A percentile compares a stretch with the other conserved stretches of the same genome.
Evolutionary conservation across 1,139 yeast genomes (phyloP).

Genomic region (Yamadazyma atmosphaerica): DNA sequence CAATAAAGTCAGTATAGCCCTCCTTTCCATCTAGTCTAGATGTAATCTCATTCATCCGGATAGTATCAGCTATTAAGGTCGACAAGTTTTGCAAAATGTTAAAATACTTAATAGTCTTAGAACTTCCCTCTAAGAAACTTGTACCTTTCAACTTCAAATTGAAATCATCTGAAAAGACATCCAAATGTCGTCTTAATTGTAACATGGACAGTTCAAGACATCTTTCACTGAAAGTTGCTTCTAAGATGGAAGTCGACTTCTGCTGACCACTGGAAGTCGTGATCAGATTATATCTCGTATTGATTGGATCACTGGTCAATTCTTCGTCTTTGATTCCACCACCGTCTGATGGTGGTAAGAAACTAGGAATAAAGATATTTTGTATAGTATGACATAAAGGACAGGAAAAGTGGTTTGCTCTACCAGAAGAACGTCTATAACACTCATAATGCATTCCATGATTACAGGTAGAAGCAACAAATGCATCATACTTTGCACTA

Average conservation of each 20-base stretch:
- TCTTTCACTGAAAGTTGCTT: slow-evolving; percentile 10
- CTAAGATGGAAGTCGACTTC: slow-evolving; percentile 14
- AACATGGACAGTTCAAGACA: slow-evolving; percentile 10
- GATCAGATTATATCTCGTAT: slow-evolving; percentile 21
- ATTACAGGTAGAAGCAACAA: slow-evolving; percentile 61
- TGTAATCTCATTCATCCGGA: slow-evolving; percentile 56
- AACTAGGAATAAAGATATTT: slow-evolving; percentile 47
- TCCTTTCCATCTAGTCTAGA: slow-evolving; percentile 44
- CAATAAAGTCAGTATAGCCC: slow-evolving; percentile 34
- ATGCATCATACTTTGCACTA: slow-evolving; percentile 17
- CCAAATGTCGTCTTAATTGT: slow-evolving; percentile 10
- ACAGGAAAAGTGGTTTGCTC: slow-evolving; percentile 43
- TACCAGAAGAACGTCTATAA: slow-evolving; percentile 35
- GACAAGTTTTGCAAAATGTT: slow-evolving; percentile 24
- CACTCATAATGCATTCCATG: slow-evolving; percentile 69
- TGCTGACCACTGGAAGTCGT: slow-evolving; percentile 13
- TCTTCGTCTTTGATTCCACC: slow-evolving; percentile 16
- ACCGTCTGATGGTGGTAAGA: slow-evolving; percentile 21
- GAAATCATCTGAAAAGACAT: slow-evolving; percentile 14
- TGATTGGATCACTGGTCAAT: slow-evolving; percentile 16
- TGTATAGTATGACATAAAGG: slow-evolving; percentile 64
- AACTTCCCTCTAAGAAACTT: slow-evolving; percentile 16
- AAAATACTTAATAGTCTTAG: slow-evolving; percentile 19
- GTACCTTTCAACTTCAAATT: slow-evolving; percentile 11
- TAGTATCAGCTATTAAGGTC: slow-evolving; percentile 51